Evolutionary conservation across 2,329 filamentous ascomycete genomes (phyloP).

Genomic region (Chaetomiaceae sp.): DNA sequence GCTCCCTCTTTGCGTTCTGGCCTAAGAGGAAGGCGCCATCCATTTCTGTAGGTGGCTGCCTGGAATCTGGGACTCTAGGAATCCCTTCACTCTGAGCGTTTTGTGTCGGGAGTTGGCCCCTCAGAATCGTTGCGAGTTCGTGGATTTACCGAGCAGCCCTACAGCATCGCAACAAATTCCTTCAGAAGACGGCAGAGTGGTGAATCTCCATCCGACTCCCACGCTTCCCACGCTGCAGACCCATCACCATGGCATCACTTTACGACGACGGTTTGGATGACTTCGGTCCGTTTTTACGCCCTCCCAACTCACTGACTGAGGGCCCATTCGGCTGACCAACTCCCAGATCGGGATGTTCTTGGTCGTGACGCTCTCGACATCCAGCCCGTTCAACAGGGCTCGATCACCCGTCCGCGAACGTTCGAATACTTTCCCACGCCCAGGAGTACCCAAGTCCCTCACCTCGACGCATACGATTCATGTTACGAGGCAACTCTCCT

Average conservation of each 20-base stretch:
- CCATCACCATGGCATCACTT: slow-evolving; percentile 1
- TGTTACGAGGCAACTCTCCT: neutral
- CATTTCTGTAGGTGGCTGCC: too few species aligned
- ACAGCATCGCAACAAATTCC: too few species aligned
- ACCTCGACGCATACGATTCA: neutral
- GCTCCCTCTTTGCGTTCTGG: too few species aligned
- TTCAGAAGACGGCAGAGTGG: too few species aligned
- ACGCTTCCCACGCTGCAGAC: too few species aligned
- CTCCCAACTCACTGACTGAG: neutral
- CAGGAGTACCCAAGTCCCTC: neutral
- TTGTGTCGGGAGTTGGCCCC: too few species aligned
- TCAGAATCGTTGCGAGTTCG: too few species aligned
- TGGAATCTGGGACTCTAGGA: too few species aligned
- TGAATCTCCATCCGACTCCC: too few species aligned
- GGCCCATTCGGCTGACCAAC: neutral
- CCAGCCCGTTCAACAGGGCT: neutral
- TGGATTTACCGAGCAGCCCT: too few species aligned
- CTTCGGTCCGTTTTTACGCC: slow-evolving; percentile 13
- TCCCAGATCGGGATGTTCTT: slow-evolving; percentile 13
- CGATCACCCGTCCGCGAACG: neutral
- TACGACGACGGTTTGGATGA: slow-evolving; percentile 20
- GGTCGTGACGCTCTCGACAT: neutral
- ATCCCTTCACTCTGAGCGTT: too few species aligned
- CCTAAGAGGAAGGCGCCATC: too few species aligned
- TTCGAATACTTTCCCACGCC: slow-evolving; percentile 8